Percentiles rank a stretch among this genome's conserved stretches.
phyloP scores from a whole-genome alignment of 2,329 filamentous ascomycete species.

The Chaetothyriales sp. region DNA sequence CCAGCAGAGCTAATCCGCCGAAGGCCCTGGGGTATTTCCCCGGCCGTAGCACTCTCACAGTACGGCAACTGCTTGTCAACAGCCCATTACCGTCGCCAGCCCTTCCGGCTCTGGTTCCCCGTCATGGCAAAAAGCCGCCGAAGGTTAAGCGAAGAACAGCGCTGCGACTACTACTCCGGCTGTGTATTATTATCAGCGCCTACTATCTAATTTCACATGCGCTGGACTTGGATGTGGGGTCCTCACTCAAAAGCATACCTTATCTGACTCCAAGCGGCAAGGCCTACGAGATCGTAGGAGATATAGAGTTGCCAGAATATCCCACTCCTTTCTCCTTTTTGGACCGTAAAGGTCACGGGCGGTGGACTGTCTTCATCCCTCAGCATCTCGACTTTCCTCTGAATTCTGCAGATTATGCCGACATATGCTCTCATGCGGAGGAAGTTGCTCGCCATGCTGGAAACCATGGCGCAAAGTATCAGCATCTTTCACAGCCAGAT shows the following conservation, averaged over 20 bases:
- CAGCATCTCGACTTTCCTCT: conserved; percentile 53
- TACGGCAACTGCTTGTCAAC: conserved; percentile 30
- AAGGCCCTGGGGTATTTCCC: conserved; percentile 12
- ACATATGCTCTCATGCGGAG: conserved; percentile 54
- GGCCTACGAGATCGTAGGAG: conserved; percentile 55
- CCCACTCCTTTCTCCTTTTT: conserved; percentile 59
- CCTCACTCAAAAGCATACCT: conserved; percentile 7
- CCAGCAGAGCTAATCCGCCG: conserved; percentile 21
- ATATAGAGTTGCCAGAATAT: conserved; percentile 49
- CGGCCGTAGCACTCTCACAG: conserved; percentile 6
- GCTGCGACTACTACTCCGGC: conserved; percentile 43
- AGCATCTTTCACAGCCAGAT: conserved; percentile 49
- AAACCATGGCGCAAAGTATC: conserved; percentile 38
- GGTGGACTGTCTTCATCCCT: conserved; percentile 75
- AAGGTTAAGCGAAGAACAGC: conserved; percentile 46
- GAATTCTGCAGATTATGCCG: conserved; percentile 49
- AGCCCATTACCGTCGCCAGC: conserved; percentile 58
- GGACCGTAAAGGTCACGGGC: conserved; percentile 49
- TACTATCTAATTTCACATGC: conserved; percentile 30
- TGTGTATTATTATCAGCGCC: conserved; percentile 37
- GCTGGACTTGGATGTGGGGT: conserved; percentile 19
- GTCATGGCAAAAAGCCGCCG: conserved; percentile 48
- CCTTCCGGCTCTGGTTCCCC: conserved; percentile 53
- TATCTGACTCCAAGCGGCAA: conserved; percentile 31
- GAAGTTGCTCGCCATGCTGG: conserved; percentile 49